Evolutionary conservation across 129 eudicot genomes (phyloP).

Genomic region (Centella asiatica): DNA sequence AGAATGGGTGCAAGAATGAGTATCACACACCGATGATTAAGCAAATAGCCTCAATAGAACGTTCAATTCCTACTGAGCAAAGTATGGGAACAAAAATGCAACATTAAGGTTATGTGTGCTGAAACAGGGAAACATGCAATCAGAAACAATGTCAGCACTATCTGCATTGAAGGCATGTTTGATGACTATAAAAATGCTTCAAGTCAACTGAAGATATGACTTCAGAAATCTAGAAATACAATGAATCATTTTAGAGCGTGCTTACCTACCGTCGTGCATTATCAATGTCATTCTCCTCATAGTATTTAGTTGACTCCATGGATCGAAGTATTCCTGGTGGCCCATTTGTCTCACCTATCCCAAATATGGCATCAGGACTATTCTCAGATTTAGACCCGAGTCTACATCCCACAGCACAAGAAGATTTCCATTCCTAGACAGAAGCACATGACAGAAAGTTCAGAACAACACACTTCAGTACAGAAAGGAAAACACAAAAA

Average conservation of each 20-base stretch:
- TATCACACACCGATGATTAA: too few species aligned
- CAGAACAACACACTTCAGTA: background rate
- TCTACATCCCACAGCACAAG: constrained; percentile 79
- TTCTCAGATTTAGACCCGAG: constrained; percentile 26
- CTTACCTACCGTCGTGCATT: constrained; percentile 80
- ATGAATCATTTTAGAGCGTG: constrained; percentile 28
- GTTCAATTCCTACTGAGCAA: too few species aligned
- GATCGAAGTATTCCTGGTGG: constrained; percentile 44
- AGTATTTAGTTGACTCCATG: constrained; percentile 62
- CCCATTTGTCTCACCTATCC: constrained; percentile 28
- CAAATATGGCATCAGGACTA: constrained; percentile 76
- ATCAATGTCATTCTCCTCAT: constrained; percentile 45
- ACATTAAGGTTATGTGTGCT: too few species aligned
- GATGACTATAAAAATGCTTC: background rate
- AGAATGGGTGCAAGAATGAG: too few species aligned
- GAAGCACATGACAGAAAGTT: background rate
- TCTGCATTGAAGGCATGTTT: background rate
- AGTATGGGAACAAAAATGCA: too few species aligned
- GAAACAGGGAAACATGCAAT: too few species aligned
- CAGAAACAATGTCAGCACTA: background rate
- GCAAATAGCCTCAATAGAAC: too few species aligned
- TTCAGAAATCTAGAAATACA: background rate
- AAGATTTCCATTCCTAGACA: constrained; percentile 53
- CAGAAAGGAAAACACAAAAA: background rate
- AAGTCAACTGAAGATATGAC: background rate